These are phyloP conservation scores for Nakaseomyces sp. DNA, from an alignment of 1,139 yeast genomes.

Conservation along the genomic window DNA sequence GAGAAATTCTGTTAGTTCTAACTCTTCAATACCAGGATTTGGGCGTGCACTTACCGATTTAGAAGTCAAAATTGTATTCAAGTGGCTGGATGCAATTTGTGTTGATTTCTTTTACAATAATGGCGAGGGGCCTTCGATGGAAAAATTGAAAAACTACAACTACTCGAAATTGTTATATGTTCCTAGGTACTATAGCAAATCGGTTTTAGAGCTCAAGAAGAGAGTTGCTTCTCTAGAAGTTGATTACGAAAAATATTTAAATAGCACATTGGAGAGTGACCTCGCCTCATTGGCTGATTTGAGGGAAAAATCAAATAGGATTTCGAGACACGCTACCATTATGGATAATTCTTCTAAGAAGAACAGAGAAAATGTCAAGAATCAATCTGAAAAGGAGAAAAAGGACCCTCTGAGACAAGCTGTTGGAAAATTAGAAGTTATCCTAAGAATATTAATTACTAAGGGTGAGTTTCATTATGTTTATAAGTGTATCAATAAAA, in stretches of 20 bases:
- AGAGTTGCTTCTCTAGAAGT: slow-evolving; percentile 51
- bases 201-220: slow-evolving; percentile 41
- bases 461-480: slow-evolving; percentile 42
- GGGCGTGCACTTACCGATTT: slow-evolving; percentile 48
- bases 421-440: slow-evolving; percentile 54
- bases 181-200: slow-evolving; percentile 59
- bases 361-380: slow-evolving; percentile 46
- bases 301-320: slow-evolving; percentile 7
- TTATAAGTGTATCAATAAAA: slow-evolving; percentile 48
- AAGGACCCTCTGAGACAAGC: slow-evolving; percentile 51
- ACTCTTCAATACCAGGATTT: slow-evolving; percentile 35
- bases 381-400: slow-evolving; percentile 44
- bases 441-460: slow-evolving; percentile 48
- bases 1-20: slow-evolving; percentile 26
- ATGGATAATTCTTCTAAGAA: slow-evolving; percentile 64
- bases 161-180: slow-evolving; percentile 58
- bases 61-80: slow-evolving; percentile 63
- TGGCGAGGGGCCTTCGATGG: slow-evolving; percentile 75
- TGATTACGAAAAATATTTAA: slow-evolving; percentile 8
- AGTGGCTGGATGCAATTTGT: slow-evolving; percentile 62
- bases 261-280: slow-evolving; percentile 1
- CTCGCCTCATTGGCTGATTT: not conserved
- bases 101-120: slow-evolving; percentile 69
- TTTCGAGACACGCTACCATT: slow-evolving; percentile 59
- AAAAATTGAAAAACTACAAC: slow-evolving; percentile 51